Base-by-base conservation (phyloP, 108 stramenopile genomes). In the Skeletonema grethae region DNA sequence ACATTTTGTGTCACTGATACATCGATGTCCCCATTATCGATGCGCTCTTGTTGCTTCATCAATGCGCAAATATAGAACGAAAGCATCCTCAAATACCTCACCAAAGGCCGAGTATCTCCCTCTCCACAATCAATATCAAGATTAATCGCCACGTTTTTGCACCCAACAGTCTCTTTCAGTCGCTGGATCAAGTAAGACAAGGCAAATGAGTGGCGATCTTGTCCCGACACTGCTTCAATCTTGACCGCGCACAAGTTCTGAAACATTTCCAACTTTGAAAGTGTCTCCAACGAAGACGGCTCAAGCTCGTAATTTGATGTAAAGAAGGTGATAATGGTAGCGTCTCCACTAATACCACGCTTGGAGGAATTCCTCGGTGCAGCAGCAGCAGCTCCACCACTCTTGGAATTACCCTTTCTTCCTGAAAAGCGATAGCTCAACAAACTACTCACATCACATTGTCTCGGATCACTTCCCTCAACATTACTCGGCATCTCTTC, bases 401-500 rank as follows among this genome's bases (percentile, higher is more conserved):
- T 53, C 4, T 36, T 66, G 56, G 13, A 84, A 10, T 79, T 72
- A 29, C 83, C 80, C 32, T 57, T 79, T 25, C 83, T 82, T 7
- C 87, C 87, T 8, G 73, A 69, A 76, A 90, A 90, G 38, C 86
- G 80, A 63, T 83, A 82, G 34, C 77, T 80, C 35, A 90, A 63
- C 46, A 90, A 70, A 39, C 83, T 82, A 38, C 73, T 66, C 46
- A 80, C 76, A 18, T 82, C 46, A 10, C 61, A 22, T 68, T 87
- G 87, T 61, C 84, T 77, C 1, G 85, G 85, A 75, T 86, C 72
- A 43, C 31, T 58, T 5, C 72, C 61, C 6, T 30, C 57, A 10
- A 61, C 72, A 67, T 84, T 70, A 32, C 45, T 59, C 6, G 87
- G 78, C 84, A 88, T 83, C 78, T 90, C 90, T 77, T 90, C 90